Evolutionary conservation across 306 rosid species (phyloP), one percentile per base, ranked within the genome.

Genomic region (Sindora glabra): DNA sequence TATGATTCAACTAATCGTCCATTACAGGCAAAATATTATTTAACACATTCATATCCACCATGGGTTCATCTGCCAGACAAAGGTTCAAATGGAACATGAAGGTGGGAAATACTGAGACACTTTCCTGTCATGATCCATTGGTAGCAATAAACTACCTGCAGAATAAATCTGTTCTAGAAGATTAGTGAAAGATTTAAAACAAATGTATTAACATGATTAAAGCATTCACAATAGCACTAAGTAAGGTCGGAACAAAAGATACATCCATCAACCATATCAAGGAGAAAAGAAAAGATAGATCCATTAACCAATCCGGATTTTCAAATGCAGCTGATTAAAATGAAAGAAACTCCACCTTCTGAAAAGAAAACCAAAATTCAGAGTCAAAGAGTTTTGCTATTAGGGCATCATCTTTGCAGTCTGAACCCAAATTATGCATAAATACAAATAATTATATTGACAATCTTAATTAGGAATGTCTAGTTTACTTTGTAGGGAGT

Each of bases 71-170:
- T 44, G 48, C 62, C 48, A 69, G 63, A 78, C 73, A 72, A 38
- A 53, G 69, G 65, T 62, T 74, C 67, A 34, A 46, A 63, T 66
- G 53, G 62, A 67, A 78, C 56, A 62, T 71, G 73, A 56, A 70
- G 68, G 52, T 19, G 56, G 36, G 44, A 68, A 74, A 65, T 48
- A 48, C 70, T 48, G 39, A 66, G 75, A 59, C 57, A 77, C 64
- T 76, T 62, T 39, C 63, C 66, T 49, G 78, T 70, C 67, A 75
- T 29, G 64, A 72, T 72, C 81, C 84, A 74, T 54, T 64, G 48
- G 54, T 86, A 33, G 80, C 77, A 65, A 76, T 72, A 74, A 50
- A 75, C 67, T 45, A 73, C 89, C 95, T 87, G 83, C 71, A 71
- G 50, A 65, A 75, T 21, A 70, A 67, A 56, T 21, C 26, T 6